phyloP scores from a whole-genome alignment of 768 basidiomycete genomes.

The Nidularia pulvinata region DNA sequence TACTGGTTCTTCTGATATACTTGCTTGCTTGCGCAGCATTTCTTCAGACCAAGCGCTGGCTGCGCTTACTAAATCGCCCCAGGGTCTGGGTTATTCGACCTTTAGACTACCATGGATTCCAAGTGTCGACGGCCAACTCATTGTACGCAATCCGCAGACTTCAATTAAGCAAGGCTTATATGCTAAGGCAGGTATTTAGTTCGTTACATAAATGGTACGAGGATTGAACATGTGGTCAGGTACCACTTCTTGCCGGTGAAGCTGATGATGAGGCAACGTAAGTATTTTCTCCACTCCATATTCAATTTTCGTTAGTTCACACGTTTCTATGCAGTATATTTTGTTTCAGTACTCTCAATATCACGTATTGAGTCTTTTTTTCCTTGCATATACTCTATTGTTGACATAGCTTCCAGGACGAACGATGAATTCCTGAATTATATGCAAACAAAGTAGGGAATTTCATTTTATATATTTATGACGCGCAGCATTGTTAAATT shows the following conservation, averaged over 20 bases:
- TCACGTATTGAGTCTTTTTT: too few species aligned
- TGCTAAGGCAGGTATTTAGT: neutral
- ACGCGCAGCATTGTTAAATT: too few species aligned
- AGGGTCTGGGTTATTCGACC: conserved; percentile 11
- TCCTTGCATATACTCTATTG: too few species aligned
- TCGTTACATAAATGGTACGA: neutral
- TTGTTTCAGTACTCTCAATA: neutral
- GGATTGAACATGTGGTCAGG: conserved; percentile 16
- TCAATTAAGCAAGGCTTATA: neutral
- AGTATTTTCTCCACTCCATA: conserved; percentile 12
- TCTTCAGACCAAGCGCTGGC: conserved; percentile 23
- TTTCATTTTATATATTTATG: neutral
- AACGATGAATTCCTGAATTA: neutral
- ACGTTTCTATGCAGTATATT: neutral
- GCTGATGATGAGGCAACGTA: conserved; percentile 37
- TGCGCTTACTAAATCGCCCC: conserved; percentile 23
- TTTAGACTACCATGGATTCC: conserved; percentile 19
- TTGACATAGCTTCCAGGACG: neutral
- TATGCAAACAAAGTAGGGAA: neutral
- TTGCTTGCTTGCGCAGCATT: conserved; percentile 30
- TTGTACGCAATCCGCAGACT: conserved; percentile 16
- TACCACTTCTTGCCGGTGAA: conserved; percentile 29
- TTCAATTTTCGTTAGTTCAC: conserved; percentile 11
- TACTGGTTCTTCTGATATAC: conserved; percentile 14
- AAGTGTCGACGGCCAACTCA: conserved; percentile 16